phyloP scores from a whole-genome alignment of 2,329 filamentous ascomycete genomes.

The Stagonosporopsis chrysanthemi region DNA sequence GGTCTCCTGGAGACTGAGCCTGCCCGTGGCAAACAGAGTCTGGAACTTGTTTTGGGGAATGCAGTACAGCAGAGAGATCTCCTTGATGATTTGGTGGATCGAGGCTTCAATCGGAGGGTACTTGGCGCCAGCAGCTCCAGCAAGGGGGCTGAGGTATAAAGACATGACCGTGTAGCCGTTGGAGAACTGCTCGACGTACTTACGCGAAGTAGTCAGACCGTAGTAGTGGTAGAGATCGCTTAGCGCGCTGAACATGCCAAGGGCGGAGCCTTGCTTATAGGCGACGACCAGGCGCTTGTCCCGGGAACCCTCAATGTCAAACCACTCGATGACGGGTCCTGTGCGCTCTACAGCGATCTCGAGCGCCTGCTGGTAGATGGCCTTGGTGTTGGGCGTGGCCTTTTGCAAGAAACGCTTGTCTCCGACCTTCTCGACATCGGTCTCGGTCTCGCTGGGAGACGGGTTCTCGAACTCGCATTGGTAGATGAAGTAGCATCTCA shows the following conservation, averaged over 20 bases:
- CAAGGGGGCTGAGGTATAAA: conserved; percentile 81
- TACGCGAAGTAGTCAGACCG: conserved; percentile 91
- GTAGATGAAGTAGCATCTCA: conserved; percentile 99
- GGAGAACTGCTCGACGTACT: conserved; percentile 98
- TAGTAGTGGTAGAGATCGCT: conserved; percentile 99
- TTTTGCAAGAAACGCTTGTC: conserved; percentile 95
- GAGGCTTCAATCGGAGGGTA: conserved; percentile 88
- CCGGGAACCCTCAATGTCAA: conserved; percentile 87
- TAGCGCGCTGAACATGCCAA: conserved; percentile 92
- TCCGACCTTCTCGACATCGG: conserved; percentile 86
- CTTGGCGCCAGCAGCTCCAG: conserved; percentile 54
- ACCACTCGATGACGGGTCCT: conserved; percentile 96
- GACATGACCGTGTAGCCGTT: conserved; percentile 98
- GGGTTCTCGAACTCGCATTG: conserved; percentile 88
- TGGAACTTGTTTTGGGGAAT: conserved; percentile 98
- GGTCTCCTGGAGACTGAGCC: conserved; percentile 91
- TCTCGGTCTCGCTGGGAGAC: conserved; percentile 77
- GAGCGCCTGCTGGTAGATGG: conserved; percentile 94
- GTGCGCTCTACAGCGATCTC: conserved; percentile 82
- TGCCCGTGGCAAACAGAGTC: conserved; percentile 81
- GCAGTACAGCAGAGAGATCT: conserved; percentile 95
- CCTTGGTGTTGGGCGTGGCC: conserved; percentile 93
- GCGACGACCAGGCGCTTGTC: conserved; percentile 96
- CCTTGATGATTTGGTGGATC: conserved; percentile 98
- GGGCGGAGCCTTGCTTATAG: conserved; percentile 90